phyloP scores from a whole-genome alignment of 768 basidiomycete species.

The Pluteus cervinus region DNA sequence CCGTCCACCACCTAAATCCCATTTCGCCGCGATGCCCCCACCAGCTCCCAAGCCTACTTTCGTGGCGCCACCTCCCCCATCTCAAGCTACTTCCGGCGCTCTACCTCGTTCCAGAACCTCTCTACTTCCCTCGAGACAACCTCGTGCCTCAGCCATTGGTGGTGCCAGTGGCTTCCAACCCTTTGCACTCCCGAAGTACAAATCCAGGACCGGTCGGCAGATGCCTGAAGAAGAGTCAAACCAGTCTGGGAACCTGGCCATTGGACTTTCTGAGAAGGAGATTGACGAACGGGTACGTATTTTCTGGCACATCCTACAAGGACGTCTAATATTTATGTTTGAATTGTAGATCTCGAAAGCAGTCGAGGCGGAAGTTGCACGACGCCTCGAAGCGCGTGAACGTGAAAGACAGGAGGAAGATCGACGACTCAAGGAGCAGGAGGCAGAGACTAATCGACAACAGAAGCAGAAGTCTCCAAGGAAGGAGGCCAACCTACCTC shows the following conservation, averaged over 20 bases:
- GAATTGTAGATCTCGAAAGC: slow-evolving; percentile 56
- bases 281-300: slow-evolving; percentile 65
- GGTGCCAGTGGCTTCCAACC: slow-evolving; percentile 29
- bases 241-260: slow-evolving; percentile 26
- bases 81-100: slow-evolving; percentile 13
- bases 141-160: slow-evolving; percentile 29
- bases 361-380: slow-evolving; percentile 69
- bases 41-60: slow-evolving; percentile 39
- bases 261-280: slow-evolving; percentile 58
- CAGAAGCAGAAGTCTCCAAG: slow-evolving; percentile 27
- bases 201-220: slow-evolving; percentile 1
- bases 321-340: neutral
- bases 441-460: slow-evolving; percentile 16
- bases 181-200: slow-evolving; percentile 16
- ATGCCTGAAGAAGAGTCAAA: slow-evolving; percentile 18
- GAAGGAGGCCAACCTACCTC: slow-evolving; percentile 33
- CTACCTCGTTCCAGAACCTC: slow-evolving; percentile 24
- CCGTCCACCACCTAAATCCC: slow-evolving; percentile 49
- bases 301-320: neutral
- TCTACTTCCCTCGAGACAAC: slow-evolving; percentile 29
- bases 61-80: slow-evolving; percentile 34
- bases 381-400: slow-evolving; percentile 49
- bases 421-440: slow-evolving; percentile 25
- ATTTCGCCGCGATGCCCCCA: slow-evolving; percentile 56
- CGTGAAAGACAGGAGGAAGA: slow-evolving; percentile 31